Percentiles rank a stretch among this genome's conserved stretches.
These are phyloP conservation scores for Hypomontagnella monticulosa DNA, from an alignment of 495 filamentous ascomycete species.

Conservation along the genomic window DNA sequence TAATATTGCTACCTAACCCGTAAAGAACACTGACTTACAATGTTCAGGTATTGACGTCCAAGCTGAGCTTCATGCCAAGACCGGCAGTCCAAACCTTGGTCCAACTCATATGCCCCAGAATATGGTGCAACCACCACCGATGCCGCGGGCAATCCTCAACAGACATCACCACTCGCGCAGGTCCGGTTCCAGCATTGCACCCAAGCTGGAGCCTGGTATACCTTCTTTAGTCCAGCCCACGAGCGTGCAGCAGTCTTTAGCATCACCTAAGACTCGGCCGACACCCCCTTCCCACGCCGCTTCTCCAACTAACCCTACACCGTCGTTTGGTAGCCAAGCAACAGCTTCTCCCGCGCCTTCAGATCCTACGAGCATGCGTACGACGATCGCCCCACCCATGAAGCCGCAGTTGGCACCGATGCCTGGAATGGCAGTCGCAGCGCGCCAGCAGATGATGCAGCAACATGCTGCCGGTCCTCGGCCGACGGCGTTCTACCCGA, in stretches of 20 bases:
- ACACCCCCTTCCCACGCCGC: constrained; percentile 85
- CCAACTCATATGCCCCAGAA: constrained; percentile 70
- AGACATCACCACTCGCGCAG: constrained; percentile 71
- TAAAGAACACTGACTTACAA: constrained; percentile 9
- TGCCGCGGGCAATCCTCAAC: constrained; percentile 78
- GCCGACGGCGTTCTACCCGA: constrained; percentile 72
- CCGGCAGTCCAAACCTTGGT: constrained; percentile 74
- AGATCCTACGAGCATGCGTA: constrained; percentile 60
- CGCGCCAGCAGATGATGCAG: constrained; percentile 47
- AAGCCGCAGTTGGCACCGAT: constrained; percentile 52
- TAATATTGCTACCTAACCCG: neutral
- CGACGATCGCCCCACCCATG: constrained; percentile 51
- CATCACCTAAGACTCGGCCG: constrained; percentile 72
- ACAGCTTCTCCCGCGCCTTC: constrained; percentile 72
- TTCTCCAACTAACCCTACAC: constrained; percentile 79
- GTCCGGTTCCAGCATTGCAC: constrained; percentile 74
- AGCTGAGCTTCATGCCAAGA: constrained; percentile 90
- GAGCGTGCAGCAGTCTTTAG: constrained; percentile 57
- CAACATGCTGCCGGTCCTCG: constrained; percentile 50
- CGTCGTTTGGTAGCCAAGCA: constrained; percentile 73
- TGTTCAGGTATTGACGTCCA: constrained; percentile 91
- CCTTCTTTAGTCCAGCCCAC: constrained; percentile 64
- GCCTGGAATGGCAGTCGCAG: constrained; percentile 58
- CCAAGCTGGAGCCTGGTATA: constrained; percentile 72
- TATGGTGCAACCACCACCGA: constrained; percentile 71